phyloP scores from a whole-genome alignment of 2,329 filamentous ascomycete genomes.

The Nigrograna mackinnonii region DNA sequence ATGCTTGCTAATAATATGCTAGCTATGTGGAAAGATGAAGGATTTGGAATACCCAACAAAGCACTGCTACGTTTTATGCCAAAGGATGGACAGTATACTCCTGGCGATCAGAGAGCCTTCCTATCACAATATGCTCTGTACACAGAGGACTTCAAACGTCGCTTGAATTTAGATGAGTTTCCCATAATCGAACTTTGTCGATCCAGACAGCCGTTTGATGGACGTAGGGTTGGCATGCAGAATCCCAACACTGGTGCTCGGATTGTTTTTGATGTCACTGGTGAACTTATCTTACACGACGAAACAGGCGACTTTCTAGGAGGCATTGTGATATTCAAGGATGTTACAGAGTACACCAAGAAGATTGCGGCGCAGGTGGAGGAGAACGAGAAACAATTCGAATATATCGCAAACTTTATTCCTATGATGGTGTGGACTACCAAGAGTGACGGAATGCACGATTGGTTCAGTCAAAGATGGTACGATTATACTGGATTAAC shows the following conservation, averaged over 20 bases:
- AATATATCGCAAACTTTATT: conserved; percentile 71
- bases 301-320: conserved; percentile 73
- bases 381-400: conserved; percentile 74
- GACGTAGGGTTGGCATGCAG: conserved; percentile 64
- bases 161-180: conserved; percentile 62
- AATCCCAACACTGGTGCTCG: conserved; percentile 56
- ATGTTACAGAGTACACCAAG: conserved; percentile 71
- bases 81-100: conserved; percentile 39
- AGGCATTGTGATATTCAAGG: conserved; percentile 71
- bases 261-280: conserved; percentile 66
- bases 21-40: conserved; percentile 79
- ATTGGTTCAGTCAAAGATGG: conserved; percentile 80
- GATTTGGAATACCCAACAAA: conserved; percentile 73
- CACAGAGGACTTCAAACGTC: conserved; percentile 66
- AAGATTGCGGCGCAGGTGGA: conserved; percentile 71
- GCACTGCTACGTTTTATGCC: conserved; percentile 54
- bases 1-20: conserved; percentile 6
- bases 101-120: conserved; percentile 53
- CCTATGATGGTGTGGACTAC: conserved; percentile 71
- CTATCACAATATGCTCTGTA: conserved; percentile 65
- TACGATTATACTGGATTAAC: conserved; percentile 74
- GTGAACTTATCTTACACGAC: conserved; percentile 69
- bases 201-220: conserved; percentile 63
- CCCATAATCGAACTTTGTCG: conserved; percentile 68
- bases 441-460: conserved; percentile 64